Evolutionary conservation across 2,329 filamentous ascomycete species (phyloP).

Genomic region (Phaeosphaeria sp.): DNA sequence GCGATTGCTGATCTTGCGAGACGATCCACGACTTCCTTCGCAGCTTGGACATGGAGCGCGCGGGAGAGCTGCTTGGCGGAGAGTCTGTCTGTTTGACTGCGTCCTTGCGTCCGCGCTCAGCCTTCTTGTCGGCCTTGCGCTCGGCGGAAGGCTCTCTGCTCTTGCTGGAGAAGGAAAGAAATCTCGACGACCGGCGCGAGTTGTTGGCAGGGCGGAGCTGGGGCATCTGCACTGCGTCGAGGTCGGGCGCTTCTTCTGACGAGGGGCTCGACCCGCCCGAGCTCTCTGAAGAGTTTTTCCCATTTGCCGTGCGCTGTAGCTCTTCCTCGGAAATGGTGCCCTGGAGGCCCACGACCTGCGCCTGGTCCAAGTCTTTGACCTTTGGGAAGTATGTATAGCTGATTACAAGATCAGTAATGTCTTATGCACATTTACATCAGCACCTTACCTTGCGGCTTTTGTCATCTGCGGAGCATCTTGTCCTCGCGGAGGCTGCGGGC

Average conservation of each 20-base stretch:
- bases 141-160: constrained; percentile 42
- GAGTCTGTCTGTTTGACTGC: constrained; percentile 32
- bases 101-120: constrained; percentile 34
- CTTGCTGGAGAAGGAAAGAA: constrained; percentile 43
- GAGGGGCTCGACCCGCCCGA: constrained; percentile 55
- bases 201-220: constrained; percentile 37
- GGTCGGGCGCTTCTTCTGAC: constrained; percentile 43
- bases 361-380: constrained; percentile 43
- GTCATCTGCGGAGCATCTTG: constrained; percentile 39
- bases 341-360: constrained; percentile 36
- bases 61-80: constrained; percentile 32
- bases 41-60: constrained; percentile 41
- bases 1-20: constrained; percentile 26
- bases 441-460: constrained; percentile 37
- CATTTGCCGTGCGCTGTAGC: constrained; percentile 29
- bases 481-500: constrained; percentile 27
- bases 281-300: constrained; percentile 44
- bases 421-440: background rate
- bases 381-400: constrained; percentile 51
- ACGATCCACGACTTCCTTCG: constrained; percentile 47
- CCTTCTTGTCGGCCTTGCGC: constrained; percentile 33
- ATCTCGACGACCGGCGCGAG: constrained; percentile 45
- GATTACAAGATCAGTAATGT: background rate
- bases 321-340: constrained; percentile 42
- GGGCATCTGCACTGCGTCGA: constrained; percentile 34